A percentile compares a stretch with the other conserved stretches of the same genome.
phyloP scores from a whole-genome alignment of 2,329 filamentous ascomycete genomes.

The Geoglossum cookeanum region DNA sequence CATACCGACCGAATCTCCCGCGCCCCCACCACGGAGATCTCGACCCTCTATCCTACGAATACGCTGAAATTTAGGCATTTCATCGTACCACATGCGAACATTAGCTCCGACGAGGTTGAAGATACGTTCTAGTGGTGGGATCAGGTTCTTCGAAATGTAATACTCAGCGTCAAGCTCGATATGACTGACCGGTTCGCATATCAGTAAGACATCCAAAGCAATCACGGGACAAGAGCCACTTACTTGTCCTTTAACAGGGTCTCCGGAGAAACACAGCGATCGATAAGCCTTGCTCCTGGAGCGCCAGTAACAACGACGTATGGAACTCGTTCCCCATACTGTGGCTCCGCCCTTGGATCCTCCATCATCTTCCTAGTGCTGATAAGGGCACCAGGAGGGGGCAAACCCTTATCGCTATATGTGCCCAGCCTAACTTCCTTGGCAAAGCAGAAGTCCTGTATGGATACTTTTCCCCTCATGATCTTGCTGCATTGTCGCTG shows the following conservation, averaged over 20 bases:
- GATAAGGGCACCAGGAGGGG: slow-evolving; percentile 76
- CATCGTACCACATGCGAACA: slow-evolving; percentile 79
- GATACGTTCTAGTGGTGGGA: slow-evolving; percentile 86
- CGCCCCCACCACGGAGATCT: slow-evolving; percentile 8
- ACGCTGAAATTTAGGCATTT: slow-evolving; percentile 82
- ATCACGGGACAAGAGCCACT: background rate
- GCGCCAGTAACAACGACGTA: slow-evolving; percentile 86
- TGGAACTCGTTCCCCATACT: slow-evolving; percentile 86
- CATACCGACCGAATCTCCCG: slow-evolving; percentile 7
- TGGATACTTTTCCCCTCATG: slow-evolving; percentile 68
- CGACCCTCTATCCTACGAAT: slow-evolving; percentile 40
- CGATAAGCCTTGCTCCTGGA: slow-evolving; percentile 66
- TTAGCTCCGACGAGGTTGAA: slow-evolving; percentile 93
- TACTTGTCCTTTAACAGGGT: slow-evolving; percentile 51
- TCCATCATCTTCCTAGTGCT: slow-evolving; percentile 70
- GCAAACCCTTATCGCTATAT: slow-evolving; percentile 62
- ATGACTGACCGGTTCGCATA: slow-evolving; percentile 22
- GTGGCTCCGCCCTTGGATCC: slow-evolving; percentile 72
- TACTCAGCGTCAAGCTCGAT: slow-evolving; percentile 82
- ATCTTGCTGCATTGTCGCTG: slow-evolving; percentile 82
- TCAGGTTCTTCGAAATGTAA: slow-evolving; percentile 90
- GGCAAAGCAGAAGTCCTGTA: slow-evolving; percentile 94
- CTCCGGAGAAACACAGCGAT: slow-evolving; percentile 80
- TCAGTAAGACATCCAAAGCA: background rate
- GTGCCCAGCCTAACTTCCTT: slow-evolving; percentile 78